Evolutionary conservation across 2,329 filamentous ascomycete genomes (phyloP).

Genomic region (Colletotrichum sp.): DNA sequence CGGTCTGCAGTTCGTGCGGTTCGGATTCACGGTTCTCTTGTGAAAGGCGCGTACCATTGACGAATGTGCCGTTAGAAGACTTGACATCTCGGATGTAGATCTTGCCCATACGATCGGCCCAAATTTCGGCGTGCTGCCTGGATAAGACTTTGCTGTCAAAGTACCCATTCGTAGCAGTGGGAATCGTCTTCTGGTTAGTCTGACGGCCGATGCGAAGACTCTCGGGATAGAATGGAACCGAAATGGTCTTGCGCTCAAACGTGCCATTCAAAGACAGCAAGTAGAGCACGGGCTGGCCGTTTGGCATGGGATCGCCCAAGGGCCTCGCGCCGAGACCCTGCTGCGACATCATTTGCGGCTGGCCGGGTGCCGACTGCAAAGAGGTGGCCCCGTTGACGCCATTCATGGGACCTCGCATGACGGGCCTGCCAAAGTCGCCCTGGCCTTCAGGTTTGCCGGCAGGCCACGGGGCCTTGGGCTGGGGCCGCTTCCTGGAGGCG

Average conservation of each 20-base stretch:
- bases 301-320: constrained; percentile 64
- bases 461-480: constrained; percentile 56
- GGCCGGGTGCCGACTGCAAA: constrained; percentile 42
- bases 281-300: constrained; percentile 79
- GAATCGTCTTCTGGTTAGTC: constrained; percentile 95
- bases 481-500: constrained; percentile 55
- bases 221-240: constrained; percentile 92
- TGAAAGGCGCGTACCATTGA: constrained; percentile 89
- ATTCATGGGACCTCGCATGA: constrained; percentile 34
- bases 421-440: constrained; percentile 51
- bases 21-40: constrained; percentile 96
- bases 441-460: constrained; percentile 51
- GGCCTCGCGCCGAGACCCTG: constrained; percentile 64
- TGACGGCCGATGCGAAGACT: constrained; percentile 92
- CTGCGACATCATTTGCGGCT: constrained; percentile 42
- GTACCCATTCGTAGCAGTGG: constrained; percentile 89
- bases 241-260: constrained; percentile 96
- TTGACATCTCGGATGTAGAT: constrained; percentile 98
- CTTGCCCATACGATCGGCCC: constrained; percentile 83
- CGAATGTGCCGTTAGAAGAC: constrained; percentile 98
- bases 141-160: constrained; percentile 99
- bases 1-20: constrained; percentile 88
- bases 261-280: constrained; percentile 92
- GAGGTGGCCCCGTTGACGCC: constrained; percentile 31
- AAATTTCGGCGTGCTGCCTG: constrained; percentile 94